Evolutionary conservation across 129 eudicot species (phyloP).

Genomic region (Tagetes patula): DNA sequence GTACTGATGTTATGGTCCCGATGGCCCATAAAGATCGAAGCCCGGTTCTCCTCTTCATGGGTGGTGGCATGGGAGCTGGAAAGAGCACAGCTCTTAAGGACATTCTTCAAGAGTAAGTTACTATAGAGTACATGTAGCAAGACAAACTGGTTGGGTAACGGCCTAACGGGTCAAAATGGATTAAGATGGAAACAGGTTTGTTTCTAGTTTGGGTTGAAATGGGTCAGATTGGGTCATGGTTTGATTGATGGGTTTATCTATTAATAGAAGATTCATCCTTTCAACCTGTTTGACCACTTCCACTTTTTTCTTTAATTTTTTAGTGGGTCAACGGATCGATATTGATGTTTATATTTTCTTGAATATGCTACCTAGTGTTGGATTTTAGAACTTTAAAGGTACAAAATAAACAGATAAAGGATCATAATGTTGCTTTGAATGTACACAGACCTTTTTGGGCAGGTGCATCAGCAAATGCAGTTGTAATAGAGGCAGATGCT

Average conservation of each 20-base stretch:
- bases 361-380: not conserved
- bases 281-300: not conserved
- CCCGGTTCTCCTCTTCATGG: constrained; percentile 97
- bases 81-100: constrained; percentile 97
- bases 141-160: not conserved
- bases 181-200: not conserved
- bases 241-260: not conserved
- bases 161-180: not conserved
- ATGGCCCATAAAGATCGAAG: constrained; percentile 95
- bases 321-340: too few species aligned
- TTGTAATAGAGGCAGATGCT: constrained; percentile 94
- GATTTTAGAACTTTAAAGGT: not conserved
- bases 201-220: not conserved
- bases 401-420: not conserved
- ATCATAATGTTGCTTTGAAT: constrained; percentile 10
- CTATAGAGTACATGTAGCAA: not conserved
- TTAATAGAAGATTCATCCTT: not conserved
- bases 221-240: not conserved
- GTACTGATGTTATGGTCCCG: constrained; percentile 96
- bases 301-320: not conserved
- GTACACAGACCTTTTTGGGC: constrained; percentile 92
- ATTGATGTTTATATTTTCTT: too few species aligned
- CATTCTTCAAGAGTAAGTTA: constrained; percentile 86
- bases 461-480: constrained; percentile 87
- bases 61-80: constrained; percentile 99